Conservation (phyloP, 164 flowering plant species). For the Malania oleifera region DNA sequence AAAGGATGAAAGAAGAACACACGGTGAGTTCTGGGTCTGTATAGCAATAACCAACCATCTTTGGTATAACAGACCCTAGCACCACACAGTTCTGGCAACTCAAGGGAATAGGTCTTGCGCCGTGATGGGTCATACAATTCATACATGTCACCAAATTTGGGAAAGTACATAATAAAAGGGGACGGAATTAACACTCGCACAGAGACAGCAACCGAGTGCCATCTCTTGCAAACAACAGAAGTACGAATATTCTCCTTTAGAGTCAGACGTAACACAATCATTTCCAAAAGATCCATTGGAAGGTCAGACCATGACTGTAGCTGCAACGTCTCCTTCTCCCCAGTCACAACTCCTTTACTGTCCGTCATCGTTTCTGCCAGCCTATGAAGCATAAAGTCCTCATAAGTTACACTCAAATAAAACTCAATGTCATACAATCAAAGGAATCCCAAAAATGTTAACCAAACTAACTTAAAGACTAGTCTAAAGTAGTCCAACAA, state of each 20-base stretch:
- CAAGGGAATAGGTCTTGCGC: constrained; percentile 32
- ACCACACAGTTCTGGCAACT: constrained; percentile 43
- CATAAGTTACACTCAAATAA: not conserved
- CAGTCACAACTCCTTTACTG: constrained; percentile 2
- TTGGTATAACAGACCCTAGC: constrained; percentile 46
- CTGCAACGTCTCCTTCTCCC: constrained; percentile 21
- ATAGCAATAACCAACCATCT: constrained; percentile 56
- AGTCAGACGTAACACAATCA: constrained; percentile 29
- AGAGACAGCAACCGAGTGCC: constrained; percentile 38
- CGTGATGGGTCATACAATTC: constrained; percentile 52
- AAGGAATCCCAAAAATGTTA: no score
- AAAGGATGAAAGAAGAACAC: constrained; percentile 59
- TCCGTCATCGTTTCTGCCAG: constrained; percentile 26
- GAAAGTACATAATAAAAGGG: constrained; percentile 57
- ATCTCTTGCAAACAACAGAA: constrained; percentile 53
- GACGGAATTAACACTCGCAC: constrained; percentile 35
- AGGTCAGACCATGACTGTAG: constrained; percentile 36
- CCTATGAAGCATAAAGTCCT: constrained; percentile 17
- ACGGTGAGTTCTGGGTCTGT: constrained; percentile 25
- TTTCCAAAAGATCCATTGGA: constrained; percentile 46
- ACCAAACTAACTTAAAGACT: not conserved
- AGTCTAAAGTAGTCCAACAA: no score
- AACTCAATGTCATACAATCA: not conserved
- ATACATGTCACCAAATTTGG: constrained; percentile 33
- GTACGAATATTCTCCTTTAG: constrained; percentile 41